Evolutionary conservation across 768 basidiomycete genomes (phyloP).

Genomic region (Boletus reticulatus): DNA sequence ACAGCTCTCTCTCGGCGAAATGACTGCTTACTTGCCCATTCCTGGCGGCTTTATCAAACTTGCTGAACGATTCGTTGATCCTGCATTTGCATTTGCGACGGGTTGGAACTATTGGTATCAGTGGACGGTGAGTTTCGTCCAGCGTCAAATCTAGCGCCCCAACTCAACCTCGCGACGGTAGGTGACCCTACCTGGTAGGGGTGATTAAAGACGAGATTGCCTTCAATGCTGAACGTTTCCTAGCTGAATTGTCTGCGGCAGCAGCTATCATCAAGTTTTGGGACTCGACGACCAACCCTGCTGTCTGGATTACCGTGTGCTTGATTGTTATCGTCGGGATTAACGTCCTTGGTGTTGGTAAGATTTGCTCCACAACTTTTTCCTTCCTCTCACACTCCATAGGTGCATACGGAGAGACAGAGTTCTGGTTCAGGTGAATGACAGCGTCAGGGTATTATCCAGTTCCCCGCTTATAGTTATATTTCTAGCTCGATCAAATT

Average conservation of each 20-base stretch:
- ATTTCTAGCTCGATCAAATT: slow-evolving; percentile 1
- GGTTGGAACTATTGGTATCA: slow-evolving; percentile 6
- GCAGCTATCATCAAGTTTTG: neutral
- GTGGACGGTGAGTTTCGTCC: neutral
- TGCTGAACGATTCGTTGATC: slow-evolving; percentile 2
- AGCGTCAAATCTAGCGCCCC: neutral
- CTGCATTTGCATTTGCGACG: slow-evolving; percentile 1
- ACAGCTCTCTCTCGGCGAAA: slow-evolving; percentile 2
- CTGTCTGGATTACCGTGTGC: neutral
- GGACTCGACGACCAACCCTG: neutral
- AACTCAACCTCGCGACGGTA: neutral
- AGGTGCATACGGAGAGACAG: slow-evolving; percentile 7
- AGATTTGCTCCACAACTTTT: neutral
- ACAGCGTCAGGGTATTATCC: no score
- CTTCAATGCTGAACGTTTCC: neutral
- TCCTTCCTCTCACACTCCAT: neutral
- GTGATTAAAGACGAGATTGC: neutral
- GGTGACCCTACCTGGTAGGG: neutral
- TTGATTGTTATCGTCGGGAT: slow-evolving; percentile 1
- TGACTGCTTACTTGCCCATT: neutral
- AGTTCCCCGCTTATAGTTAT: neutral
- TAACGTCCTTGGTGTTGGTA: neutral
- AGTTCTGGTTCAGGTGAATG: slow-evolving; percentile 6
- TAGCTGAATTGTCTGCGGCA: slow-evolving; percentile 2
- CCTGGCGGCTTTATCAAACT: slow-evolving; percentile 5